Conservation (phyloP, 1,284 basidiomycete species). For the Inonotus hispidus region DNA sequence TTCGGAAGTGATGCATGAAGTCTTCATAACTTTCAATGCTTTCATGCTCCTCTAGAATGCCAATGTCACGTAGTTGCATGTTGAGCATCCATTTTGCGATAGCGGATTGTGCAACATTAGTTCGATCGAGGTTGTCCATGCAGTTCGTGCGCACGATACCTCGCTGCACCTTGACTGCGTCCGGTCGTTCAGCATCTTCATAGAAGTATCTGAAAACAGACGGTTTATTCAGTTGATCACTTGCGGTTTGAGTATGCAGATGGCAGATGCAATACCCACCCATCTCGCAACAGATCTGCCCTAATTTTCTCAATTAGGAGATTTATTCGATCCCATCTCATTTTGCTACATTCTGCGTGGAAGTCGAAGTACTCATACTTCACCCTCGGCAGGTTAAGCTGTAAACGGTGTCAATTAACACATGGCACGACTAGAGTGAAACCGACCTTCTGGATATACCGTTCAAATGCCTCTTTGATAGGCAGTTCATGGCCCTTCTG, state of each 20-base stretch:
- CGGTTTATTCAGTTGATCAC: not conserved
- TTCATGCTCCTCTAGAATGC: slow-evolving; percentile 66
- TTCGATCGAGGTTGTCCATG: slow-evolving; percentile 96
- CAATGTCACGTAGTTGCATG: slow-evolving; percentile 69
- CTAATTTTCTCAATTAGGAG: slow-evolving; percentile 77
- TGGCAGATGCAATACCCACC: slow-evolving; percentile 49
- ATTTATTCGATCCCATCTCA: slow-evolving; percentile 93
- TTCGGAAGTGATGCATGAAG: slow-evolving; percentile 81
- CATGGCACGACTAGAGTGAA: not conserved
- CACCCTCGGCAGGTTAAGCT: slow-evolving; percentile 63
- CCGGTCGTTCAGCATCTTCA: slow-evolving; percentile 40
- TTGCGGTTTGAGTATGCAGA: too few relatives aligned
- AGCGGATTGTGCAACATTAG: slow-evolving; percentile 92
- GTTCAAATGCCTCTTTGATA: slow-evolving; percentile 94
- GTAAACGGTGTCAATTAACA: not conserved
- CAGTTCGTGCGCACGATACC: slow-evolving; percentile 82
- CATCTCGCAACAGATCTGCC: slow-evolving; percentile 68
- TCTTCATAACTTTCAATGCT: slow-evolving; percentile 73
- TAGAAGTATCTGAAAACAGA: slow-evolving; percentile 66
- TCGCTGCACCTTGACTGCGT: slow-evolving; percentile 51
- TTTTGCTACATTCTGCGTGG: slow-evolving; percentile 91
- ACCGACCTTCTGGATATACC: slow-evolving; percentile 58
- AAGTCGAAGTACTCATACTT: slow-evolving; percentile 98
- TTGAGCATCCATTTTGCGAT: slow-evolving; percentile 83
- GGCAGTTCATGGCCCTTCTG: slow-evolving; percentile 94